phyloP scores from a whole-genome alignment of 2,329 filamentous ascomycete genomes.

The Zasmidium citrigriseum region DNA sequence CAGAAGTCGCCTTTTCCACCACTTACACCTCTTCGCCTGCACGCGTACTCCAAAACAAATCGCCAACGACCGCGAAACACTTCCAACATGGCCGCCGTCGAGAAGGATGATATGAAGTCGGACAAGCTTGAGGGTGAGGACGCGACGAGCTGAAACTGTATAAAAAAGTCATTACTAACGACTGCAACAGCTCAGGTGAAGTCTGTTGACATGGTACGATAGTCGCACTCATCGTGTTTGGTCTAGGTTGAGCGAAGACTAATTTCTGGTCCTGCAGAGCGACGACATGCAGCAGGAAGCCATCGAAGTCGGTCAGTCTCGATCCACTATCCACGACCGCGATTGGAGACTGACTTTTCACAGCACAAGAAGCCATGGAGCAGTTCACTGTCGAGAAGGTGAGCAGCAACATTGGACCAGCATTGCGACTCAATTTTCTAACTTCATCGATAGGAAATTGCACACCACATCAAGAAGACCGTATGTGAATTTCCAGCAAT shows the following conservation, averaged over 20 bases:
- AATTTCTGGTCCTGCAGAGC: conserved; percentile 57
- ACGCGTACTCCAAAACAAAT: background rate
- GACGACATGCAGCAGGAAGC: conserved; percentile 97
- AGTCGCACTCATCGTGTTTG: background rate
- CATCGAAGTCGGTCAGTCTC: conserved; percentile 83
- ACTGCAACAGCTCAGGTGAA: conserved; percentile 79
- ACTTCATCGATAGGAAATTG: conserved; percentile 70
- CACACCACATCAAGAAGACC: conserved; percentile 92
- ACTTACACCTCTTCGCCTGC: background rate
- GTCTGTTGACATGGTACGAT: conserved; percentile 90
- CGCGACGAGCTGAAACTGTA: background rate
- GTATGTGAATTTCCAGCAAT: conserved; percentile 47
- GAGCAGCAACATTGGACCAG: conserved; percentile 11
- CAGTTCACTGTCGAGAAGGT: conserved; percentile 74
- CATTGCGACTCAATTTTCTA: conserved; percentile 1
- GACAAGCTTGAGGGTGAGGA: conserved; percentile 74
- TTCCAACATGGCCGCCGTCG: conserved; percentile 28
- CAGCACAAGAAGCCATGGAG: conserved; percentile 71
- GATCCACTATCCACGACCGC: background rate
- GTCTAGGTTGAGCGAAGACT: background rate
- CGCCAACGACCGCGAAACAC: background rate
- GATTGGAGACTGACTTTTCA: conserved; percentile 15
- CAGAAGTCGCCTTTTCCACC: background rate
- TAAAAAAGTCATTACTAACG: conserved; percentile 8
- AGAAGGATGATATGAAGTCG: conserved; percentile 27